Evolutionary conservation across 257 asterid genomes (phyloP), one percentile per base, ranked within the genome.

Genomic region (Plectranthus barbatus): DNA sequence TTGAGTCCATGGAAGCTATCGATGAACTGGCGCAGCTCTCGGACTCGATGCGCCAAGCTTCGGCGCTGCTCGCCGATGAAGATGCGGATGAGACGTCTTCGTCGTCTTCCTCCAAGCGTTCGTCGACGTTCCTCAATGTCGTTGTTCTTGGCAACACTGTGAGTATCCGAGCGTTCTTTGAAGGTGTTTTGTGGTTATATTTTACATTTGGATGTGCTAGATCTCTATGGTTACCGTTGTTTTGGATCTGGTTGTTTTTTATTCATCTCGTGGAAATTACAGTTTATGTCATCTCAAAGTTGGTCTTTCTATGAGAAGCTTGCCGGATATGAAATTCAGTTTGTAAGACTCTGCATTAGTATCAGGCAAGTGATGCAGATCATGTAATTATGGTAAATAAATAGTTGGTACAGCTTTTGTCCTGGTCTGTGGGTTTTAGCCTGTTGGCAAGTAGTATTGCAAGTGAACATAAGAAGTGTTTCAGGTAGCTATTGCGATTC

Each of bases 61-160:
- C 97, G 41, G 75, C 92, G 67, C 74, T 93, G 77, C 92, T 93
- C 24, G 95, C 97, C 33, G 99, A 90, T 66, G 99, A 93, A 57
- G 97, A 90, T 77, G 77, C 87, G 48, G 99, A 93, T 34, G 99
- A 86, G 71, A 74, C 84, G 70, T 14, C 91, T n/a, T 73, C 87
- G 8, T 74, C 87, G 19, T 42, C 70, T 24, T 72, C 91, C 17
- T 78, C 98, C 50, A 88, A 57, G 76, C 95, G 99, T 23, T 42
- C 86, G 1, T 83, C 97, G 62, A 79, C 96, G 70, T 92, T 92
- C 70, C 97, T 92, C 79, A 86, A 92, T 79, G 95, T 86, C 66
- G 99, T 89, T 74, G 97, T 91, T 44, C 83, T 92, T 21, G 99
- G 99, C 14, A 89, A 79, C 83, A 89, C 91, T 67, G 99, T 92